Evolutionary conservation across 164 flowering plant species (phyloP).

Genomic region (Tetracentron sinense): DNA sequence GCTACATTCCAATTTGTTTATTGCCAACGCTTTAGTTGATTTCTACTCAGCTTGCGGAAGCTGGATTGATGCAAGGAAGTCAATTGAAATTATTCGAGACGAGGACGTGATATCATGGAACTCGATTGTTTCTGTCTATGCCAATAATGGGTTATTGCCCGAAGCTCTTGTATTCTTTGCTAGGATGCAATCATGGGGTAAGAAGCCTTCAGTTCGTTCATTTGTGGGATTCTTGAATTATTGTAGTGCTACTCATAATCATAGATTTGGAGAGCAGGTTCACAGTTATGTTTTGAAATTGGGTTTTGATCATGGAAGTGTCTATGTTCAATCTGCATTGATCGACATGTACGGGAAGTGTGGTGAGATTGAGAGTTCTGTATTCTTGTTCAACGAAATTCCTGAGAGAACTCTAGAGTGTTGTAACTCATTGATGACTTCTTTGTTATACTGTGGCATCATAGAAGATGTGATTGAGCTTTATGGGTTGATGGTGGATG

Average conservation of each 20-base stretch:
- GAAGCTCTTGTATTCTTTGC: conserved; percentile 46
- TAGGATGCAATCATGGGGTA: conserved; percentile 58
- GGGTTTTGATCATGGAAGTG: conserved; percentile 45
- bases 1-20: conserved; percentile 41
- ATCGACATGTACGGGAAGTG: conserved; percentile 84
- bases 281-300: conserved; percentile 49
- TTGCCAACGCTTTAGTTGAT: conserved; percentile 71
- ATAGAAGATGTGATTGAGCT: conserved; percentile 51
- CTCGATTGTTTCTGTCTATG: conserved; percentile 55
- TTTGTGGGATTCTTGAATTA: conserved; percentile 52
- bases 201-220: conserved; percentile 58
- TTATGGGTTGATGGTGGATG: conserved; percentile 61
- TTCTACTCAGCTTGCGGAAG: conserved; percentile 59
- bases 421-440: conserved; percentile 65
- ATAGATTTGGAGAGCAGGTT: conserved; percentile 49
- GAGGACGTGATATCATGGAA: conserved; percentile 74
- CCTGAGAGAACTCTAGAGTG: conserved; percentile 40
- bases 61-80: conserved; percentile 38
- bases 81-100: conserved; percentile 39
- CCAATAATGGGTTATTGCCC: conserved; percentile 29
- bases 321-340: conserved; percentile 59
- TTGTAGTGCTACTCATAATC: conserved; percentile 27
- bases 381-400: conserved; percentile 34
- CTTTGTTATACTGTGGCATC: conserved; percentile 44
- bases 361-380: conserved; percentile 41